Percentiles rank a stretch among this genome's conserved stretches.
Conservation (phyloP, 768 basidiomycete genomes). For the Asterophora lycoperdoides region DNA sequence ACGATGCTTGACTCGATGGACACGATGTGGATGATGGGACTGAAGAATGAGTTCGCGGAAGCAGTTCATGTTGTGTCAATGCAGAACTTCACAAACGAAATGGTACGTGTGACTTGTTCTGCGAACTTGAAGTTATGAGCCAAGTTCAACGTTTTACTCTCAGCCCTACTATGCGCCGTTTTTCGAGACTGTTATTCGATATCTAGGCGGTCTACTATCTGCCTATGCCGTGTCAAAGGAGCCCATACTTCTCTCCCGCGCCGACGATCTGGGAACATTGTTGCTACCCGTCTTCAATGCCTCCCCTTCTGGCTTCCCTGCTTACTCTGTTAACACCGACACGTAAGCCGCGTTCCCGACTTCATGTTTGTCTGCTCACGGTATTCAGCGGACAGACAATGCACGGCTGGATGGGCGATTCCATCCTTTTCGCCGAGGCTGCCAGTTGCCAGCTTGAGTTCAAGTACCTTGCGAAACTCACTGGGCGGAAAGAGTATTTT, state of each 20-base stretch:
- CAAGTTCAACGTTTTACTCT: slow-evolving; percentile 6
- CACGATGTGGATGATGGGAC: slow-evolving; percentile 76
- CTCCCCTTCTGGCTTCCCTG: slow-evolving; percentile 59
- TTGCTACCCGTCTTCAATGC: slow-evolving; percentile 61
- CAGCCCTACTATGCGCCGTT: slow-evolving; percentile 42
- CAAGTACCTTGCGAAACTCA: slow-evolving; percentile 68
- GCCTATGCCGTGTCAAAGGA: slow-evolving; percentile 73
- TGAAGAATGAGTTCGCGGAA: slow-evolving; percentile 62
- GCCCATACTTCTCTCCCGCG: slow-evolving; percentile 51
- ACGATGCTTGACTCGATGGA: slow-evolving; percentile 76
- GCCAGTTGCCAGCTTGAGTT: slow-evolving; percentile 68
- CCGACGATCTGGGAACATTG: slow-evolving; percentile 61
- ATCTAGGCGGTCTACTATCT: slow-evolving; percentile 71
- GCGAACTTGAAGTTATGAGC: neutral
- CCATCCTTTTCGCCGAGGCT: slow-evolving; percentile 34
- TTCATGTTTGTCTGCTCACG: slow-evolving; percentile 1
- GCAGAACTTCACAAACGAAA: slow-evolving; percentile 35
- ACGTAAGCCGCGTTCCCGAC: slow-evolving; percentile 28
- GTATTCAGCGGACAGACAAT: slow-evolving; percentile 26
- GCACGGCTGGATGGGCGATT: slow-evolving; percentile 27
- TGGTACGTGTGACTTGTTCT: slow-evolving; percentile 22
- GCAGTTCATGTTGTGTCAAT: slow-evolving; percentile 48
- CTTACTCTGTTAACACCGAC: slow-evolving; percentile 54
- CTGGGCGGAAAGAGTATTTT: slow-evolving; percentile 53
- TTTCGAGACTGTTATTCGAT: slow-evolving; percentile 76